Conservation (phyloP, 2,329 filamentous ascomycete species). For the Pyrenophora seminiperda region DNA sequence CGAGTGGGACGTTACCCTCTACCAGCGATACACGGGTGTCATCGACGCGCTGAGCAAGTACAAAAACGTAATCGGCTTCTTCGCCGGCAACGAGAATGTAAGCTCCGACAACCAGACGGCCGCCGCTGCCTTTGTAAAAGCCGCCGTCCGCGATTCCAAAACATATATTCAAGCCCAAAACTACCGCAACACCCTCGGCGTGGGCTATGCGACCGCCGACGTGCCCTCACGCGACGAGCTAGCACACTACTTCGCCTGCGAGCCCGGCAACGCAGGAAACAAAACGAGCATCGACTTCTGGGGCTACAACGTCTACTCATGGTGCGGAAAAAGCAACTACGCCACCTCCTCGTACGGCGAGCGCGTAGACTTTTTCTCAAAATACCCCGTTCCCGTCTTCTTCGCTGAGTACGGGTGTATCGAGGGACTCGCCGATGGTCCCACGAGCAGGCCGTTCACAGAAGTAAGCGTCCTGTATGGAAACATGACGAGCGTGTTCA, state of each 20-base stretch:
- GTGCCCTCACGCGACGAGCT: conserved; percentile 82
- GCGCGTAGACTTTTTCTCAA: conserved; percentile 81
- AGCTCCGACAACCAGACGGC: conserved; percentile 85
- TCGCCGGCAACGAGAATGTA: conserved; percentile 96
- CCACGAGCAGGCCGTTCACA: conserved; percentile 74
- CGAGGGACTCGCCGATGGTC: conserved; percentile 39
- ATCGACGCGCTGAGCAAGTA: conserved; percentile 81
- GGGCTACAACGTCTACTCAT: conserved; percentile 99
- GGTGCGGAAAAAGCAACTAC: conserved; percentile 87
- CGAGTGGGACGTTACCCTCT: conserved; percentile 79
- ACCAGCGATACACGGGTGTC: conserved; percentile 79
- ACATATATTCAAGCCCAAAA: conserved; percentile 79
- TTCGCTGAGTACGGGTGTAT: conserved; percentile 99
- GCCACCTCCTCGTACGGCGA: conserved; percentile 75
- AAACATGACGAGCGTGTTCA: conserved; percentile 86
- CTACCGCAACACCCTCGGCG: conserved; percentile 74
- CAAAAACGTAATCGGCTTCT: conserved; percentile 94
- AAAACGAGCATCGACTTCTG: conserved; percentile 84
- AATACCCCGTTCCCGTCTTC: conserved; percentile 93
- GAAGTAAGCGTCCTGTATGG: conserved; percentile 84
- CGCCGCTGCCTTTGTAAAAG: conserved; percentile 94
- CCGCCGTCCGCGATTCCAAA: conserved; percentile 94
- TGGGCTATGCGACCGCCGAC: conserved; percentile 95
- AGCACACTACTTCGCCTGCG: conserved; percentile 94
- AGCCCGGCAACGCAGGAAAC: conserved; percentile 51